Base-by-base conservation (phyloP, 768 basidiomycete species). In the Lenzites betulinus region DNA sequence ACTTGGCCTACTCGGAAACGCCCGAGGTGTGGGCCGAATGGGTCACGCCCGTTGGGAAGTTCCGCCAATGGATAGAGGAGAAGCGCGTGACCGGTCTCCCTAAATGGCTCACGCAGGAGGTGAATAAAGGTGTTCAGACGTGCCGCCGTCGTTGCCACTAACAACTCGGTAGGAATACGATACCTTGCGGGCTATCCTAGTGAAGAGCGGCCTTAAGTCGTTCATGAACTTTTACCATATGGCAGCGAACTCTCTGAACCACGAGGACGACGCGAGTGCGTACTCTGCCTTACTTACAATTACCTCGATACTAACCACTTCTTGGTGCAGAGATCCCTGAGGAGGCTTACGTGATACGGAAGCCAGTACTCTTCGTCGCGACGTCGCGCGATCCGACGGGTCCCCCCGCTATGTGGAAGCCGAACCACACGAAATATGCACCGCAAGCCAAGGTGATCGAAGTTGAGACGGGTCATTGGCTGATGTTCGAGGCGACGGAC, bases 381-480 rank as follows among this genome's bases (percentile, higher is more conserved):
- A 70, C 73, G 0, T 70, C 62, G 50, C 67, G 70, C 20, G 78
- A 79, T 54, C 68, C 67, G 46, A 70, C 77, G 35, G 70, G 69
- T 54, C 8, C 67, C 38, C 62, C 67, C 15, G 69, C 64, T 1
- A 62, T 70, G 20, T 69, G 64, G 12, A 63, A 62, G n/a, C n/a
- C 63, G 16, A 48, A 26, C 22, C 69, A 74, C 8, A 48, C 70
- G 58, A 65, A 70, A 47, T 68, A 69, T 28, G 56, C 47, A 52
- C 72, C 73, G 5, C 62, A 65, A 25, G 54, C 67, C 30, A 73
- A 74, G 20, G 54, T 71, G 3, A 67, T 60, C 55, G 74, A 75
- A 43, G 71, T 78, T 13, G 72, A 77, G 20, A 60, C 65, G 0
- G 75, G 74, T 0, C 79, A 81, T 48, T 81, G 77, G 76, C 58